These are phyloP conservation scores for Dionaea muscipula DNA, from an alignment of 179 eudicot genomes.

Conservation along the genomic window DNA sequence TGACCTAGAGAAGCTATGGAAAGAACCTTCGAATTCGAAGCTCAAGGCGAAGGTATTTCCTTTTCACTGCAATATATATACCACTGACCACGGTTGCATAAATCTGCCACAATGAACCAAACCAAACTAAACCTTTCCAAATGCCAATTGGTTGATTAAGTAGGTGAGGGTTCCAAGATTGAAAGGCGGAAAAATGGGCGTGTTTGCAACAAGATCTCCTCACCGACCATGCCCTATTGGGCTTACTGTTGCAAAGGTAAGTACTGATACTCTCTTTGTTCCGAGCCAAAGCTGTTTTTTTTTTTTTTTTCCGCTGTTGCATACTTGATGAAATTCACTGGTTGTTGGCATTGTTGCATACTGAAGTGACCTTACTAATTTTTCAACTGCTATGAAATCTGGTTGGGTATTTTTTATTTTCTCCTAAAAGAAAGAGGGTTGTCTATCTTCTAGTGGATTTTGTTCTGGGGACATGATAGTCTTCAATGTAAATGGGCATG, in stretches of 20 bases:
- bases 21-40: constrained; percentile 68
- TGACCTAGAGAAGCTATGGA: constrained; percentile 83
- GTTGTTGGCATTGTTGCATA: too few species aligned
- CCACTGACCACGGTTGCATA: too few species aligned
- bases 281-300: not conserved
- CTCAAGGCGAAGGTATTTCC: constrained; percentile 72
- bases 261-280: constrained; percentile 3
- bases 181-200: constrained; percentile 73
- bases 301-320: not conserved
- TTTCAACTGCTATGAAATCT: too few species aligned
- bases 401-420: too few species aligned
- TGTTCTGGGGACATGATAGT: too few species aligned
- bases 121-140: too few species aligned
- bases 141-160: constrained; percentile 5
- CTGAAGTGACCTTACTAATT: too few species aligned
- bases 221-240: constrained; percentile 99
- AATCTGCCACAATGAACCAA: not conserved
- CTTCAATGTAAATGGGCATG: too few species aligned
- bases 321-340: not conserved
- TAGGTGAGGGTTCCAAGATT: constrained; percentile 92
- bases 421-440: too few species aligned
- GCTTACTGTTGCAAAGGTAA: constrained; percentile 88
- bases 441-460: too few species aligned
- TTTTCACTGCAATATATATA: not conserved
- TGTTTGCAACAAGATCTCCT: constrained; percentile 94